Evolutionary conservation across 768 basidiomycete species (phyloP), one percentile per base, ranked within the genome.

Genomic region (Collybia sp.): DNA sequence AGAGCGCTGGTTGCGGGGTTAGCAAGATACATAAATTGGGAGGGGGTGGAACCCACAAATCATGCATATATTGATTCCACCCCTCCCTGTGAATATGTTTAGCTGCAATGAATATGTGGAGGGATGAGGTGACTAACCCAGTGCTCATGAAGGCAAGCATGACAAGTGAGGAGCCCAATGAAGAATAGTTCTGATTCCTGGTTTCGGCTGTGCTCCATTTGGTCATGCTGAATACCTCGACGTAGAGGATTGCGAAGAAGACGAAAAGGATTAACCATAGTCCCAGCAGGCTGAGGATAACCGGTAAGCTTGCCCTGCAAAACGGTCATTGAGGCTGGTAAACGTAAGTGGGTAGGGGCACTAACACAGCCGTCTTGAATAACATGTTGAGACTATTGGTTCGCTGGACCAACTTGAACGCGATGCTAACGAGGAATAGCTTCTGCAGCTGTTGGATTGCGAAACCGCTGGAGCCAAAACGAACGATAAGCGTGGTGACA

Each of bases 11-110:
- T 41, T 50, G n/a, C 41, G 10, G 47, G 19, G n/a, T 38, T 16
- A 39, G 16, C 43, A 30, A 33, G n/a, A 30, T 34, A 18, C 30
- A 35, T 48, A 2, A 43, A 30, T 30, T 34, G 20, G 3, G 9
- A 41, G 25, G 17, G 30, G 13, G 5, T 18, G 42, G 30, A 5
- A 66, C 85, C 58, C 61, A 93, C 90, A 82, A 95, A 66, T 97
- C 90, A 60, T 97, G 94, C 95, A 97, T 97, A 62, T 85, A 96
- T 55, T 85, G 82, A 60, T 97, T 97, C 95, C 95, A 98, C 0
- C 84, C 91, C 63, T 97, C 94, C 8, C 93, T 93, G 52, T 6
- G 52, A 43, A 13, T 13, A 20, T 47, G 43, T 5, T 36, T 54
- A 32, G 59, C 39, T 20, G 41, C 6, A 47, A 17, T 40, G 34